phyloP scores from a whole-genome alignment of 495 filamentous ascomycete species.

The Xylaria intraflava region DNA sequence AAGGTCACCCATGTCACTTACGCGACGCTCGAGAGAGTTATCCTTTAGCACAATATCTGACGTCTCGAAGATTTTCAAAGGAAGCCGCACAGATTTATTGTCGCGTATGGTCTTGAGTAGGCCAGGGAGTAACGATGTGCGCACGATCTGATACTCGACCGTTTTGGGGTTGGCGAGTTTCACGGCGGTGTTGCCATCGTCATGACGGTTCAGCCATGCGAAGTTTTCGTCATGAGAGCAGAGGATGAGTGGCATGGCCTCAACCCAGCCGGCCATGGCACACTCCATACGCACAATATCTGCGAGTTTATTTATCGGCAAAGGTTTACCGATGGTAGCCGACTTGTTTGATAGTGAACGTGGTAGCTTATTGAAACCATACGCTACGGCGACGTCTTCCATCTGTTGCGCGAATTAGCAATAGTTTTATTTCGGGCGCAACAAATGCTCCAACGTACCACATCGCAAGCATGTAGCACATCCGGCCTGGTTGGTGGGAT shows the following conservation, averaged over 20 bases:
- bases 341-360: constrained; percentile 69
- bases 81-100: constrained; percentile 84
- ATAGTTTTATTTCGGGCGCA: background rate
- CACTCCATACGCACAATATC: constrained; percentile 88
- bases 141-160: constrained; percentile 90
- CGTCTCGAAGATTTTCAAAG: constrained; percentile 90
- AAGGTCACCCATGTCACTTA: background rate
- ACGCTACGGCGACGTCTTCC: constrained; percentile 94
- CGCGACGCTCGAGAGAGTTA: constrained; percentile 58
- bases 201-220: constrained; percentile 84
- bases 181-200: constrained; percentile 80
- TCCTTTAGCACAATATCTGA: constrained; percentile 92
- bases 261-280: constrained; percentile 91
- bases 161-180: constrained; percentile 94
- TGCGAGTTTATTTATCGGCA: constrained; percentile 86
- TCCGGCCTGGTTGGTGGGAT: constrained; percentile 88
- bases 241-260: constrained; percentile 93
- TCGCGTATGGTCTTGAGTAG: constrained; percentile 92
- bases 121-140: constrained; percentile 82
- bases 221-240: constrained; percentile 99
- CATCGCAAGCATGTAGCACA: constrained; percentile 91
- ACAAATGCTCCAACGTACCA: constrained; percentile 29
- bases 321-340: constrained; percentile 70
- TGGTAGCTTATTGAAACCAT: constrained; percentile 93
- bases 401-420: constrained; percentile 41